Evolutionary conservation across 1,284 basidiomycete genomes (phyloP), one percentile per base, ranked within the genome.

Genomic region (Bjerkandera adusta): DNA sequence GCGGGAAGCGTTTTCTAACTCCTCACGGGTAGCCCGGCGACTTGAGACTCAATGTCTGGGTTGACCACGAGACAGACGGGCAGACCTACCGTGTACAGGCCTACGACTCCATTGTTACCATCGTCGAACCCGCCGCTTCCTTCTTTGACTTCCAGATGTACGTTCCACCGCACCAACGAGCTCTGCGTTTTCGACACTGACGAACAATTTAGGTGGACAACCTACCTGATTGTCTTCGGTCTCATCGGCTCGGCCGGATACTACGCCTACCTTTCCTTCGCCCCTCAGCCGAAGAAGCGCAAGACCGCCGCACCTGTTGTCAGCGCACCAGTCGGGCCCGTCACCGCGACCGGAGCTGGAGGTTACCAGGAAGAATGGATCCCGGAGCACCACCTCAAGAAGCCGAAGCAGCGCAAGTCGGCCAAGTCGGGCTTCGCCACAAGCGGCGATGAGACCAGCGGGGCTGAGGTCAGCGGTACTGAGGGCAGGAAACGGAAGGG

Each of bases 361-460:
- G 84, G 81, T 42, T 93, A 93, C 58, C 82, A 92, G 59, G 90
- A 94, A 62, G 91, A 94, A 60, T 95, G 92, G 92, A 94, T 95
- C 58, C 92, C 92, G 13, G 85, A 84, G 56, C 85, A 91, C 58
- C 90, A 93, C 58, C 69, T 92, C 53, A 85, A 81, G 70, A 87
- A 88, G 66, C 53, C 69, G 29, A 86, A 81, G 66, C 61, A 67
- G 16, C 50, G 55, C 27, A 65, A 67, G 43, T n/a, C n/a, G n/a
- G 70, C 72, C 37, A 72, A 73, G 58, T 65, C 66, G 18, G 73
- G 68, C 43, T 59, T 53, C 41, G 49, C 71, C 58, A 80, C 74
- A 44, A 85, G 84, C 53, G 86, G 77, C 26, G 86, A 88, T 50
- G 85, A 89, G 56, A 59, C 76, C 36, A 87, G 83, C 50, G 79